A percentile compares a stretch with the other conserved stretches of the same genome.
Evolutionary conservation across 106 monocot genomes (phyloP).

Genomic region (Dendrobium huoshanense): DNA sequence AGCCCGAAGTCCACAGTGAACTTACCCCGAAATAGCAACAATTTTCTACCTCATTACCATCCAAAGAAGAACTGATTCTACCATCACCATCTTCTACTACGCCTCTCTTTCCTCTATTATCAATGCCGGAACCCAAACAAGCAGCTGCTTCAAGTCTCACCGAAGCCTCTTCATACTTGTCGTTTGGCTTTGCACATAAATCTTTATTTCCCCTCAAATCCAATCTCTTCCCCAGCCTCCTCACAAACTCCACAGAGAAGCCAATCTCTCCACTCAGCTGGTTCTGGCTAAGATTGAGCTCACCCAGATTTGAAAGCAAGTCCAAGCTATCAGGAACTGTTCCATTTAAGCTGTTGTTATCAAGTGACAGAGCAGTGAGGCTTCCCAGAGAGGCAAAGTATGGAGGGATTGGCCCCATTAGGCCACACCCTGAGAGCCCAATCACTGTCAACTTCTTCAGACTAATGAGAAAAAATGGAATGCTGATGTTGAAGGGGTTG

Average conservation of each 20-base stretch:
- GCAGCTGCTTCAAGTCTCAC: constrained; percentile 25
- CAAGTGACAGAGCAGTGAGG: constrained; percentile 44
- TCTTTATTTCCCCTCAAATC: constrained; percentile 52
- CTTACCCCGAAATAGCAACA: not conserved
- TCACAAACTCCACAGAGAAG: constrained; percentile 45
- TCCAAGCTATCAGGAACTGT: constrained; percentile 36
- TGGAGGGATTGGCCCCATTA: constrained; percentile 37
- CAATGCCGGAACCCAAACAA: not conserved
- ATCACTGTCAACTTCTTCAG: constrained; percentile 35
- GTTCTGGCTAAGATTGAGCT: constrained; percentile 69
- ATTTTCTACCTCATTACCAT: not conserved
- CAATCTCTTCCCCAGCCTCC: constrained; percentile 48
- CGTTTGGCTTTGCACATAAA: constrained; percentile 25
- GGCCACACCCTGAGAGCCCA: constrained; percentile 45
- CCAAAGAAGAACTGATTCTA: not conserved
- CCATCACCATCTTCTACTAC: not conserved
- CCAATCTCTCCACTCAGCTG: constrained; percentile 41
- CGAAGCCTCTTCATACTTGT: constrained; percentile 17
- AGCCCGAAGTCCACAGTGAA: not conserved
- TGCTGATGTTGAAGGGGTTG: constrained; percentile 33
- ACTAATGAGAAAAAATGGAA: constrained; percentile 33
- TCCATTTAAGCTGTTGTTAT: constrained; percentile 52
- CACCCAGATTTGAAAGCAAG: constrained; percentile 32
- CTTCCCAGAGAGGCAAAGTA: constrained; percentile 16
- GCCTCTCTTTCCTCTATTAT: not conserved